Evolutionary conservation across 768 basidiomycete species (phyloP).

Genomic region (Phaeolepiota aurea): DNA sequence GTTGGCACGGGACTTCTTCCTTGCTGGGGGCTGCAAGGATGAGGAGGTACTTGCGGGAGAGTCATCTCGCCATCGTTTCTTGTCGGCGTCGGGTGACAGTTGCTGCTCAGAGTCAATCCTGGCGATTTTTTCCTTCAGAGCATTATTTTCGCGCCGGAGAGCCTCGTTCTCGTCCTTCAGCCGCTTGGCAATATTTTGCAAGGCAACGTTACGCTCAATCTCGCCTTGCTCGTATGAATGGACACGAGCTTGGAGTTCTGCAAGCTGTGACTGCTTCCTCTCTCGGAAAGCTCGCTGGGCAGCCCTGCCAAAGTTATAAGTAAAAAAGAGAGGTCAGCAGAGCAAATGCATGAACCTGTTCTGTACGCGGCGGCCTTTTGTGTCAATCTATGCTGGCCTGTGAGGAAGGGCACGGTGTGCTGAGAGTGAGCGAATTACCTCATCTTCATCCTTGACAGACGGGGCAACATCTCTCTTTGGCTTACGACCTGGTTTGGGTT

Average conservation of each 20-base stretch:
- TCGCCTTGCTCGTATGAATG: conserved; percentile 88
- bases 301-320: conserved; percentile 36
- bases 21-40: conserved; percentile 8
- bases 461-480: conserved; percentile 61
- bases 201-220: conserved; percentile 76
- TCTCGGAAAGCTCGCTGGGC: conserved; percentile 89
- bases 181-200: conserved; percentile 76
- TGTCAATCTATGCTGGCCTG: conserved; percentile 28
- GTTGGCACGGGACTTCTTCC: conserved; percentile 19
- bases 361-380: conserved; percentile 64
- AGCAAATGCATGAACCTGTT: conserved; percentile 43
- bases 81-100: conserved; percentile 24
- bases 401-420: not conserved
- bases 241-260: conserved; percentile 79
- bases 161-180: conserved; percentile 83
- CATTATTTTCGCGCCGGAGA: conserved; percentile 58
- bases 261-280: conserved; percentile 81
- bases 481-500: conserved; percentile 82
- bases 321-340: conserved; percentile 2
- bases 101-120: conserved; percentile 26
- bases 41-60: conserved; percentile 16
- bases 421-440: conserved; percentile 29
- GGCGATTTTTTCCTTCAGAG: conserved; percentile 44
- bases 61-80: conserved; percentile 55
- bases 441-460: conserved; percentile 30